Evolutionary conservation across 1,139 yeast genomes (phyloP).

Genomic region (Arxiozyma slooffiae): DNA sequence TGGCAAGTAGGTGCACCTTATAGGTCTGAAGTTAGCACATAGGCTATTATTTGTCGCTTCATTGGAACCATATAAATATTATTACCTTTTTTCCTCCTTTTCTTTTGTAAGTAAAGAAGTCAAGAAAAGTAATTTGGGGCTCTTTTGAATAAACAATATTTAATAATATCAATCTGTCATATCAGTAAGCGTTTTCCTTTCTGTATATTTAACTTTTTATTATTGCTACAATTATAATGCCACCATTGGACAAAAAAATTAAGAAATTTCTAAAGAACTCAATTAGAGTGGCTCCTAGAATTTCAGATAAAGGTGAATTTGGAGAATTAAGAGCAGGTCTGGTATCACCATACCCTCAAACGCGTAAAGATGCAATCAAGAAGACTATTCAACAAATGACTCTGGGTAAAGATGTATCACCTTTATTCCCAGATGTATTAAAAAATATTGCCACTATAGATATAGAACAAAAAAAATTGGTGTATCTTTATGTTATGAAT

Average conservation of each 20-base stretch:
- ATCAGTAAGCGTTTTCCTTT: too few relatives aligned
- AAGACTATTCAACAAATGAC: conserved; percentile 98
- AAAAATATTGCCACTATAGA: conserved; percentile 97
- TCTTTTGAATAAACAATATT: background rate
- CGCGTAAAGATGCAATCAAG: conserved; percentile 92
- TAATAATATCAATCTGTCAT: too few relatives aligned
- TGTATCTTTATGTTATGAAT: conserved; percentile 89
- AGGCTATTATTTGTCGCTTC: background rate
- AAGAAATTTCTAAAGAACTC: conserved; percentile 30
- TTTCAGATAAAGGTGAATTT: conserved; percentile 53
- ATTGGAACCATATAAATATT: too few relatives aligned
- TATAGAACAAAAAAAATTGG: conserved; percentile 91
- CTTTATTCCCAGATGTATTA: conserved; percentile 88
- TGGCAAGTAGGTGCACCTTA: too few relatives aligned
- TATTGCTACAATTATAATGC: conserved; percentile 12
- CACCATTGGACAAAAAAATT: conserved; percentile 30
- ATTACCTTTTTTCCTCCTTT: too few relatives aligned
- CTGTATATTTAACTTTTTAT: background rate
- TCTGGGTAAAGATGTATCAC: conserved; percentile 93
- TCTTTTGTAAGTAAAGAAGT: background rate
- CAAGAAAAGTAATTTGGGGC: background rate
- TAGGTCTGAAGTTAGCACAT: too few relatives aligned
- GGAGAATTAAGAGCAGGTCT: conserved; percentile 81
- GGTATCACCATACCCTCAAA: conserved; percentile 89
- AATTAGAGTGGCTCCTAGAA: conserved; percentile 31